These are phyloP conservation scores for Chloranthus sessilifolius DNA, from an alignment of 164 flowering plant genomes.

Conservation along the genomic window DNA sequence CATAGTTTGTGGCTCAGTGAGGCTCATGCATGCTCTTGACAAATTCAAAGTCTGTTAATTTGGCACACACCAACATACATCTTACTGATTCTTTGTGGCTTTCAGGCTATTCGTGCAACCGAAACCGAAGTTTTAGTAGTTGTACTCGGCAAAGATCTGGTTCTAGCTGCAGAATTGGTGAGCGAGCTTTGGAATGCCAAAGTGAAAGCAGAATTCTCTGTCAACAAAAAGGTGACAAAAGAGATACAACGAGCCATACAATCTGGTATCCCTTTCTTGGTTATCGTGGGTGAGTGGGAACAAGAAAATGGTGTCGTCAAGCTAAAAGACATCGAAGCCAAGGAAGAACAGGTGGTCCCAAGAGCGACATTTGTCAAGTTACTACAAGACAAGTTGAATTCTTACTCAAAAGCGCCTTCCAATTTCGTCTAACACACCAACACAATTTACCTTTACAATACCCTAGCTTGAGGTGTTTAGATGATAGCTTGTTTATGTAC, in stretches of 20 bases:
- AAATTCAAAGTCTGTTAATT: too few relatives aligned
- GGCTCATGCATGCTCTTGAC: too few relatives aligned
- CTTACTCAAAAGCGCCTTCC: too few relatives aligned
- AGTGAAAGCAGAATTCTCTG: constrained; percentile 55
- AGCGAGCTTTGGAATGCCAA: constrained; percentile 60
- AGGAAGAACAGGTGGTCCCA: constrained; percentile 37
- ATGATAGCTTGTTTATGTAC: too few relatives aligned
- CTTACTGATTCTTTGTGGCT: constrained; percentile 3
- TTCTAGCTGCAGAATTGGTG: constrained; percentile 60
- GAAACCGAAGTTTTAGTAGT: constrained; percentile 80
- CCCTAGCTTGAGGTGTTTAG: too few relatives aligned
- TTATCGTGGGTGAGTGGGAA: constrained; percentile 67
- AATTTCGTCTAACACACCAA: too few relatives aligned
- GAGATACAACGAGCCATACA: constrained; percentile 63
- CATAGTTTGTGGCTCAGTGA: too few relatives aligned
- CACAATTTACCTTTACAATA: too few relatives aligned
- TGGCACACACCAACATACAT: too few relatives aligned
- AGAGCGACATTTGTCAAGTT: constrained; percentile 48
- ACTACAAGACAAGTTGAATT: constrained; percentile 36
- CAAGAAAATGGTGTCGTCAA: constrained; percentile 47
- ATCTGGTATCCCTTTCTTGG: constrained; percentile 68
- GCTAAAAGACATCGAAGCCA: constrained; percentile 47
- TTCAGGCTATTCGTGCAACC: constrained; percentile 59
- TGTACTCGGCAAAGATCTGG: constrained; percentile 55
- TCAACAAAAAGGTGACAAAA: constrained; percentile 48